Base-by-base conservation (phyloP, 768 basidiomycete genomes). In the Mycena epipterygia region DNA sequence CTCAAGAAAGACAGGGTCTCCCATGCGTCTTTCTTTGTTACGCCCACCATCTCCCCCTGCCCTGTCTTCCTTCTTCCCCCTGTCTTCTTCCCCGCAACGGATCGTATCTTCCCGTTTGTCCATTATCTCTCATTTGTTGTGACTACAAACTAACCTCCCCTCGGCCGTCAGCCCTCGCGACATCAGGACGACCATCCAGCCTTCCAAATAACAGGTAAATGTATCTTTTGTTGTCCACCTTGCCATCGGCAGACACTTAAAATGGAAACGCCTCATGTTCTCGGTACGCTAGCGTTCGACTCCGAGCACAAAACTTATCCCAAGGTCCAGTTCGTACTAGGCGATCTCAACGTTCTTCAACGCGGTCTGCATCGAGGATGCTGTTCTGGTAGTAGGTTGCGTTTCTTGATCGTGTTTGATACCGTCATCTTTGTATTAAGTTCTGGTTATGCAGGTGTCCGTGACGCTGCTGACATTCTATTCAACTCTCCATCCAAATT, bases 131-230 rank as follows among this genome's bases (percentile, higher is more conserved):
- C 52, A 55, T 7, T 55, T 55, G 32, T 55, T 55, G 33, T 32
- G 52, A 55, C 52, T 55, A 35, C 33, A 55, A 55, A 55, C 52
- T 55, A 55, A 55, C 52, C 52, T 55, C 32, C n/a, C 52, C n/a
- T 55, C 52, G n/a, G 52, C 52, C 27, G 52, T 55, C 52, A n/a
- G n/a, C n/a, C n/a, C n/a, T n/a, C n/a, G n/a, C n/a, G n/a, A n/a
- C n/a, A n/a, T n/a, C n/a, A n/a, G n/a, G n/a, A n/a, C n/a, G n/a
- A n/a, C n/a, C n/a, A n/a, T n/a, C n/a, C n/a, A n/a, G n/a, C n/a
- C n/a, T n/a, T n/a, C 52, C 33, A 51, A 51, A 29, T 51, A 51
- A 51, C 49, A 51, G 25, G 48, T 51, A 27, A 27, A 51, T 51
- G 48, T 51, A 51, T 51, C 48, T 51, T 51, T 51, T 51, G 48